Evolutionary conservation across 2,329 filamentous ascomycete genomes (phyloP).

Genomic region (Pseudocercospora fuligena): DNA sequence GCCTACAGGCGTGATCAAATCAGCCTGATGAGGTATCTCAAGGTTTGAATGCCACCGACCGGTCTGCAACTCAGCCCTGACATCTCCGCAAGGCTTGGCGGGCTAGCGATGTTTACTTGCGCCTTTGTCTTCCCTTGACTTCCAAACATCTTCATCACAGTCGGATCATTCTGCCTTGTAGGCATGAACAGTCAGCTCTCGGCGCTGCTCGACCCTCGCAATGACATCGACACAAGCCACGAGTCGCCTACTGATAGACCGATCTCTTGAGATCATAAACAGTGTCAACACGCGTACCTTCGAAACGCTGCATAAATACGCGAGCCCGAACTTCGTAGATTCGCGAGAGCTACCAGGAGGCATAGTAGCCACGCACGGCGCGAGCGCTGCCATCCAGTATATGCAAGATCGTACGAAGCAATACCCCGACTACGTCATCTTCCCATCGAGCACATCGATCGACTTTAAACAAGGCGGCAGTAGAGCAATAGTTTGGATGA

Average conservation of each 20-base stretch:
- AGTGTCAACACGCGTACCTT: conserved; percentile 7
- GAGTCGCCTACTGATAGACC: neutral
- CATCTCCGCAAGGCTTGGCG: neutral
- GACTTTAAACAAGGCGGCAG: neutral
- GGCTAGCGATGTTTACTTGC: neutral
- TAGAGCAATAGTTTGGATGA: neutral
- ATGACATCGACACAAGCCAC: neutral
- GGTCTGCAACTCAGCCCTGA: neutral
- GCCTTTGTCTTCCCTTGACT: neutral
- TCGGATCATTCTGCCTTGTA: neutral
- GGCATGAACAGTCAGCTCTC: neutral
- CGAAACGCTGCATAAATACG: conserved; percentile 3
- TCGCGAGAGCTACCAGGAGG: neutral
- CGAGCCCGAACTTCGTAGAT: neutral
- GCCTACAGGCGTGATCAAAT: neutral
- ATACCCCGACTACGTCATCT: neutral
- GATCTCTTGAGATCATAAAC: conserved; percentile 9
- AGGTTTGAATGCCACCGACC: neutral
- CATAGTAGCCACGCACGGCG: neutral
- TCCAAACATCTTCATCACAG: neutral
- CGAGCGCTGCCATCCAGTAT: neutral
- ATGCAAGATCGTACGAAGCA: neutral
- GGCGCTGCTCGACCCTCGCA: neutral
- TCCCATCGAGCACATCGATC: neutral
- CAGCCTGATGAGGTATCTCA: neutral